Conservation (phyloP, 2,329 filamentous ascomycete species). For the Boeremia exigua region DNA sequence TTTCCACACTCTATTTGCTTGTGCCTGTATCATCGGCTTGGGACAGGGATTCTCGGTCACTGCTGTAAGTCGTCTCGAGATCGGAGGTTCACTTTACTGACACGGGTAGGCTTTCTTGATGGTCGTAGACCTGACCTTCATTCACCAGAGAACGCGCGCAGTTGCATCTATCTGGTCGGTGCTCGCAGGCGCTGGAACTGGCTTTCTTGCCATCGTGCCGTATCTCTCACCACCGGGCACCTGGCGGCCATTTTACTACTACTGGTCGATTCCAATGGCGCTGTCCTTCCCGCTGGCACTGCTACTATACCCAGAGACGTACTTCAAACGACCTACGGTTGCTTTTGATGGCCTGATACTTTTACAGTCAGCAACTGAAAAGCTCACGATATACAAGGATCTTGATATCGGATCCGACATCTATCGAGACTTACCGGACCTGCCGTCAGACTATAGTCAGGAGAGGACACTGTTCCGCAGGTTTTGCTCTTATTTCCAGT, state of each 20-base stretch:
- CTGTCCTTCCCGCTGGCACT: constrained; percentile 34
- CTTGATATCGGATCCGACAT: constrained; percentile 34
- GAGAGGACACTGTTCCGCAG: neutral
- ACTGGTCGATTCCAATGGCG: neutral
- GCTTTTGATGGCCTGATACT: constrained; percentile 51
- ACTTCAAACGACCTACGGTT: constrained; percentile 49
- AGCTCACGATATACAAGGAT: constrained; percentile 45
- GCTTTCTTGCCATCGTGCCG: constrained; percentile 34
- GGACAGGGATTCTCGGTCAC: constrained; percentile 39
- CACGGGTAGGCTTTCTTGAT: constrained; percentile 39
- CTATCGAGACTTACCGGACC: constrained; percentile 15
- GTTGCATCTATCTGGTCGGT: constrained; percentile 46
- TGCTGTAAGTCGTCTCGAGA: constrained; percentile 25
- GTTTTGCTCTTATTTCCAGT: constrained; percentile 4
- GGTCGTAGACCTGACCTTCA: constrained; percentile 49
- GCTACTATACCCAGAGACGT: constrained; percentile 48
- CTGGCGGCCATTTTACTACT: constrained; percentile 45
- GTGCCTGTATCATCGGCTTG: constrained; percentile 42
- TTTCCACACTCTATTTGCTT: constrained; percentile 38
- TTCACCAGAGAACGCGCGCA: constrained; percentile 44
- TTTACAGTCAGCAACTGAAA: constrained; percentile 47
- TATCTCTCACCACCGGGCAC: constrained; percentile 28
- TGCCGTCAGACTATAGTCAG: neutral
- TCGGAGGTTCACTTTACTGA: constrained; percentile 7
- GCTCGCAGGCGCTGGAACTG: constrained; percentile 25